phyloP scores from a whole-genome alignment of 257 asterid species.

The Ocimum tenuiflorum region DNA sequence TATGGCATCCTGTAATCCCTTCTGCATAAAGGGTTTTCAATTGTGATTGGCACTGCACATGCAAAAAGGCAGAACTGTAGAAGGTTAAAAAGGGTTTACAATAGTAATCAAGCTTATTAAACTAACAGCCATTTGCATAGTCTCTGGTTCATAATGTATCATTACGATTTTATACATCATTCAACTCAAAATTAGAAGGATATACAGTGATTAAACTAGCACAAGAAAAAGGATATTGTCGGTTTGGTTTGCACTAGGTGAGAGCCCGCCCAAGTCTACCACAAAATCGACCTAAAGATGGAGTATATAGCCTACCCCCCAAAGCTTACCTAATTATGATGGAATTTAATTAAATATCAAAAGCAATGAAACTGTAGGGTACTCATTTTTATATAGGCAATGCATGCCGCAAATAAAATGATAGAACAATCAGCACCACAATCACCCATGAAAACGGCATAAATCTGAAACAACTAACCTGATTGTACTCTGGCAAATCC shows the following conservation, averaged over 20 bases:
- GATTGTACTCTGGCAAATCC: conserved; percentile 89
- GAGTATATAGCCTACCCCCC: no score
- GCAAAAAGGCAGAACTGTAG: conserved; percentile 16
- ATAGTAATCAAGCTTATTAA: not conserved
- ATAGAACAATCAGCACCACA: not conserved
- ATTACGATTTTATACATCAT: no score
- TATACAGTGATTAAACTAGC: no score
- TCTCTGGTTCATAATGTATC: not conserved
- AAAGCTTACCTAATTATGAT: not conserved
- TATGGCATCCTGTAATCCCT: conserved; percentile 83
- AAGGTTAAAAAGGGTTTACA: conserved; percentile 14
- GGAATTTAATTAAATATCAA: not conserved
- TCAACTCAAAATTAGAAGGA: no score
- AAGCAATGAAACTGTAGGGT: not conserved
- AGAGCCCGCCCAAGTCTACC: no score
- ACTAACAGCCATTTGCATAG: not conserved
- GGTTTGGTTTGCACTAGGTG: no score
- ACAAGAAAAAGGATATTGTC: no score
- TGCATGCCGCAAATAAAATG: not conserved
- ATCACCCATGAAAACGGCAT: conserved; percentile 1
- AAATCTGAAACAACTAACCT: conserved; percentile 44
- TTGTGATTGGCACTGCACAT: conserved; percentile 96
- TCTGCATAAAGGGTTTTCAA: conserved; percentile 85
- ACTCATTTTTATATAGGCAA: not conserved
- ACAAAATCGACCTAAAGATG: no score